Base-by-base conservation (phyloP, 1,139 yeast species). In the Suhomyces guaymorum region DNA sequence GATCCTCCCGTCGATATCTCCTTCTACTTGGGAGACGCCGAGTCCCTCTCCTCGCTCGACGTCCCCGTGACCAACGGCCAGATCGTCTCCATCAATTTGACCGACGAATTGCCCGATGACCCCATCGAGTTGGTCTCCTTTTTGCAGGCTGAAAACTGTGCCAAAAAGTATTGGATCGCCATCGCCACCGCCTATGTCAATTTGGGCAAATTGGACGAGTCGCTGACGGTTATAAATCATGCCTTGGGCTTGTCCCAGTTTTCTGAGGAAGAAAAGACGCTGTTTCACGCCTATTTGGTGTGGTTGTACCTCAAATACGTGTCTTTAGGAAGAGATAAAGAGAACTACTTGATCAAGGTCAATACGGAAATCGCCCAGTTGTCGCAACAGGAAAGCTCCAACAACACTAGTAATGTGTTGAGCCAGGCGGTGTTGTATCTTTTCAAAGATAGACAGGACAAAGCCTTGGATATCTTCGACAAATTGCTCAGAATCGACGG, bases 61-160 rank as follows among this genome's bases (percentile, higher is more conserved):
- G 80, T 85, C 47, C 90, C 89, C 11, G 64, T 83, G 53, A 73
- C 75, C 47, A 80, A 74, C 44, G 86, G 82, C 34, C 88, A 83
- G 57, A 78, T 83, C 46, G 92, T 83, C 41, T 73, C 80, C 38
- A 78, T 85, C 45, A 85, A 78, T 59, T 73, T 72, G 40, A 66
- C 69, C 28, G 77, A 76, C 29, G 97, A 90, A 54, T 68, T 90
- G 41, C 95, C 96, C 1, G 96, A 86, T 15, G 96, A 89, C 55
- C 85, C 96, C 5, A 73, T 79, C 35, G 97, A 92, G 53, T 70
- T 92, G 48, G 81, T 85, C 47, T 75, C 78, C 24, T 74, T 92
- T 45, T 68, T 92, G 46, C 82, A 83, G 43, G 87, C 85, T 44
- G 97, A 89, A 61, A 76, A 75, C 39, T 82, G 94, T 43, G 80